Base-by-base conservation (phyloP, 2,329 filamentous ascomycete genomes). In the Aureobasidium sp. region DNA sequence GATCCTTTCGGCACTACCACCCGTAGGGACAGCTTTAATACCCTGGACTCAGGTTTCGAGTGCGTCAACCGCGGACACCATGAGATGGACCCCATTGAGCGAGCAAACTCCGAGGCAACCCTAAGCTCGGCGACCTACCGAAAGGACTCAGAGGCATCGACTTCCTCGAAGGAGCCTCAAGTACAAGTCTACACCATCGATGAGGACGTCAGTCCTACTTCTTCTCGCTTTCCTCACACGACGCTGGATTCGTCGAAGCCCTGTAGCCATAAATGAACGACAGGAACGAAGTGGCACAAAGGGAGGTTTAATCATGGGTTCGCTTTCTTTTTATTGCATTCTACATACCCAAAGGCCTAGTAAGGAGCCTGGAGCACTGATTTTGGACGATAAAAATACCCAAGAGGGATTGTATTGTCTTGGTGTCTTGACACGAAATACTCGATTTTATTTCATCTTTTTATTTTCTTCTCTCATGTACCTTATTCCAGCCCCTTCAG, bases 11-110 rank as follows among this genome's bases (percentile, higher is more conserved):
- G 34, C 57, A 27, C 45, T 27, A 50, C 10, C 25, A 25, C 32
- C 27, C 57, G 57, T 42, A 59, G 57, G 45, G 57, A 59, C 36
- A 59, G 57, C 57, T 59, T 59, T 59, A 50, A 59, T 50, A 59
- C 57, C 36, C 45, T 59, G 44, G 57, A 59, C 29, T 59, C 57
- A 59, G 57, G 57, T 41, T 59, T 59, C 45, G 57, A 59, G 45
- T 59, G 25, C 45, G 57, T 59, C 44, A 59, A 49, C 45, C 44
- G 57, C 13, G 57, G 37, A 49, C 57, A 50, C 14, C 57, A 41
- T 42, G 57, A 59, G 25, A 59, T 50, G 45, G 44, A 50, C 34
- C 25, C 57, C 45, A 50, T 49, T 49, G 36, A 49, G 13, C 44
- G 57, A 59, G 57, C 44, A 30, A 42, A 59, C 29, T 59, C 57